These are phyloP conservation scores for Arthrobotrys musiformis DNA, from an alignment of 2,329 filamentous ascomycete species.

Conservation along the genomic window DNA sequence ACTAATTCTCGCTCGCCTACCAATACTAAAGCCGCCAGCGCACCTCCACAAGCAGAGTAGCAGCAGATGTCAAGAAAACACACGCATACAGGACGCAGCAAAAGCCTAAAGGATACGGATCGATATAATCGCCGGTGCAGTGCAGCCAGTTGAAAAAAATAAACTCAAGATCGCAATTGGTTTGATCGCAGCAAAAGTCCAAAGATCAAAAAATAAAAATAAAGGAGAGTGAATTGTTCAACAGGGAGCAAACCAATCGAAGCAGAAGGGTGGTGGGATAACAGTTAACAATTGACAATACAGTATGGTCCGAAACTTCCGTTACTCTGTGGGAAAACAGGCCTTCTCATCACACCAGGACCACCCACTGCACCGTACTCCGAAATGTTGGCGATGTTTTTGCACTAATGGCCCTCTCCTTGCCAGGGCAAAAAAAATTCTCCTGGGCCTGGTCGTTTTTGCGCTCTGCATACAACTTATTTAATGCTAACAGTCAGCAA, in stretches of 20 bases:
- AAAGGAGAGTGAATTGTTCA: slow-evolving; percentile 38
- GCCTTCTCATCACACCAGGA: slow-evolving; percentile 31
- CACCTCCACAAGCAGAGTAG: slow-evolving; percentile 29
- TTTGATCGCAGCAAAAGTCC: neutral
- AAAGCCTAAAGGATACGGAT: slow-evolving; percentile 5
- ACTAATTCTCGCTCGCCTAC: slow-evolving; percentile 55
- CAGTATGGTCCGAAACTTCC: slow-evolving; percentile 55
- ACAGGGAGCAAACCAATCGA: neutral
- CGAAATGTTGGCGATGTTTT: slow-evolving; percentile 54
- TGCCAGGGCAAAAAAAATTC: slow-evolving; percentile 44
- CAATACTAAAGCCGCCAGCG: slow-evolving; percentile 45
- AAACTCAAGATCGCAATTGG: slow-evolving; percentile 14
- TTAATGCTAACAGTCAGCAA: slow-evolving; percentile 29
- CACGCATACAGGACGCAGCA: slow-evolving; percentile 37
- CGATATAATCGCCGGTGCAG: slow-evolving; percentile 13
- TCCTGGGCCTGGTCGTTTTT: slow-evolving; percentile 20
- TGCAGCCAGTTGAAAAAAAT: slow-evolving; percentile 14
- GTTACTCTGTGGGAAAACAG: slow-evolving; percentile 43
- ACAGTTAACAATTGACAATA: slow-evolving; percentile 24
- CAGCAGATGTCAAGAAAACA: slow-evolving; percentile 35
- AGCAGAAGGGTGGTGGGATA: slow-evolving; percentile 23
- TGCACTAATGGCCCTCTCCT: slow-evolving; percentile 53
- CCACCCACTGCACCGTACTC: slow-evolving; percentile 1
- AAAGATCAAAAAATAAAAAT: neutral
- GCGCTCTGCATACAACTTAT: slow-evolving; percentile 44